Base-by-base conservation (phyloP, 73 alveolate species). In the Paramecium biaurelia region DNA sequence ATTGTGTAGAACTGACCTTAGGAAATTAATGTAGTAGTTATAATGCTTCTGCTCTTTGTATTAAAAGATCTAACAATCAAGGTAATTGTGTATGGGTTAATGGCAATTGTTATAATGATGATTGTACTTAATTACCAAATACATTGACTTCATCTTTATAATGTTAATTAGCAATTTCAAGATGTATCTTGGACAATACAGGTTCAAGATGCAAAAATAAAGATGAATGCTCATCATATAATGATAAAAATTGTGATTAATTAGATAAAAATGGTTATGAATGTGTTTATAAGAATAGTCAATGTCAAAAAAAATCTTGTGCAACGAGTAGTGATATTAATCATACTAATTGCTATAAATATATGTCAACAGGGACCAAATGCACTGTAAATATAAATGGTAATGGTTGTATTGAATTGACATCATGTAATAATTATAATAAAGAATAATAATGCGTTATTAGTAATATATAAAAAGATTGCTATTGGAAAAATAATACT, bases 31-130 rank as follows among this genome's bases (percentile, higher is more conserved):
- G 79, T 8, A 26, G 24, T 15, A 49, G 63, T 49, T 49, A 49
- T 15, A 2, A 3, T 49, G 23, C 2, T 4, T 15, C 2, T 12
- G 2, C 7, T 5, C 26, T 3, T 11, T 59, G 79, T 21, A 59
- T 59, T 1, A 59, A 26, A 59, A 59, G 79, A 2, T 21, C 0
- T 59, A 59, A 59, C 24, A 59, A 59, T 21, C 6, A 70, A 37
- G 86, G 86, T 26, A 18, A 70, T 30, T 70, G 86, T 70, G 86
- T 70, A 15, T 70, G 86, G 63, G 86, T 70, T 2, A 5, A 7
- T 70, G 42, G 18, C 7, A 9, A 21, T 15, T 70, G 86, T 70
- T 70, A 70, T 34, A 70, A 59, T 59, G 35, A 24, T 26, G 79
- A 26, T 26, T 59, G 79, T n/a, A 26, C 79, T 26, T 5, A 24